Conservation (phyloP, 805 yeast genomes). For the Candida anglica region DNA sequence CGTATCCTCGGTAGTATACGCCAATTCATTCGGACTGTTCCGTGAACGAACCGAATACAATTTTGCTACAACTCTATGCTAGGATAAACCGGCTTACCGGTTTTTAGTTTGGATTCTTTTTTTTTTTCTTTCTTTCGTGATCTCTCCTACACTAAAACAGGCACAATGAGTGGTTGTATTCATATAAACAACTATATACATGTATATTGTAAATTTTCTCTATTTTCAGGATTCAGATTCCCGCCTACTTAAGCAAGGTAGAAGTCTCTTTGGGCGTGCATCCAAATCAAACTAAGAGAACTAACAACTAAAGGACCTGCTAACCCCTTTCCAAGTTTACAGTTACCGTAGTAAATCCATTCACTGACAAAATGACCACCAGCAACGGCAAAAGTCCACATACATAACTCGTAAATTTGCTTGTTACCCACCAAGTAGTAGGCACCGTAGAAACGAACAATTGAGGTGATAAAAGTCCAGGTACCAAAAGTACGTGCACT, state of each 20-base stretch:
- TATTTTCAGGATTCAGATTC: too few relatives aligned
- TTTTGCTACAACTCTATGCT: too few relatives aligned
- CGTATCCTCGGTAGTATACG: too few relatives aligned
- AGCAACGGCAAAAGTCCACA: slow-evolving; percentile 80
- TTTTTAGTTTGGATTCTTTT: too few relatives aligned
- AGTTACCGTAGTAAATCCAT: slow-evolving; percentile 75
- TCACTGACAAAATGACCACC: slow-evolving; percentile 79
- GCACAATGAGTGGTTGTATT: too few relatives aligned
- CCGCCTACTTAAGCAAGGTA: slow-evolving; percentile 39
- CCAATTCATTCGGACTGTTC: too few relatives aligned
- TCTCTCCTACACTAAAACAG: too few relatives aligned
- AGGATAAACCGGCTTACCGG: too few relatives aligned
- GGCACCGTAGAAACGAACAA: slow-evolving; percentile 86
- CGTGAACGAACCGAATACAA: too few relatives aligned
- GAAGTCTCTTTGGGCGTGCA: slow-evolving; percentile 65
- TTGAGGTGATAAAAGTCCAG: slow-evolving; percentile 87
- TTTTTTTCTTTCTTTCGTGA: too few relatives aligned
- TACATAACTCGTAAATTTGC: slow-evolving; percentile 72
- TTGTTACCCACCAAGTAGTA: slow-evolving; percentile 59
- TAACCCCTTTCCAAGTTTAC: slow-evolving; percentile 82
- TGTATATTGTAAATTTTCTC: too few relatives aligned
- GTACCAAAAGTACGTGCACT: slow-evolving; percentile 98
- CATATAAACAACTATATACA: too few relatives aligned
- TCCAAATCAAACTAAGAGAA: slow-evolving; percentile 72
- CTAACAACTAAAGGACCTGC: slow-evolving; percentile 83